These are phyloP conservation scores for Aspergillus fijiensis DNA, from an alignment of 2,329 filamentous ascomycete genomes.

Conservation along the genomic window DNA sequence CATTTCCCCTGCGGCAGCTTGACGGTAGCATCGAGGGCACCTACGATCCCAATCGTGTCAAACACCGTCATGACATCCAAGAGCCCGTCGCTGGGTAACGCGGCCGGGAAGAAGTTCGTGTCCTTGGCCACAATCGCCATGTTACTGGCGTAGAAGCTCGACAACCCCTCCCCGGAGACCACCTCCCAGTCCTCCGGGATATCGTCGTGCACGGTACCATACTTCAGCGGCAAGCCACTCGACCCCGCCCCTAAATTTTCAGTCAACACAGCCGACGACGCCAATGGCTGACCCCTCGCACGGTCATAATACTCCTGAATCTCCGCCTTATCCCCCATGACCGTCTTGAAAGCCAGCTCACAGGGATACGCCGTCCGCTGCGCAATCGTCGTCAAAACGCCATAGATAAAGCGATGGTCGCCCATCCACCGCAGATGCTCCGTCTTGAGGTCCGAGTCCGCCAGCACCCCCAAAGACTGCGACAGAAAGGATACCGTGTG, in stretches of 20 bases:
- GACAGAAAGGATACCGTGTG: slow-evolving; percentile 83
- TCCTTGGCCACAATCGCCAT: slow-evolving; percentile 89
- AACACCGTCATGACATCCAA: slow-evolving; percentile 80
- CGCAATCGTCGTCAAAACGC: slow-evolving; percentile 73
- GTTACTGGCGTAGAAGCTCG: slow-evolving; percentile 92
- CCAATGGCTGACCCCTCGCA: neutral
- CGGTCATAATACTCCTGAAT: slow-evolving; percentile 32
- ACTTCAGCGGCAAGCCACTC: slow-evolving; percentile 68
- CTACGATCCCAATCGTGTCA: slow-evolving; percentile 67
- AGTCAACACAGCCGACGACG: neutral
- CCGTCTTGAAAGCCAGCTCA: slow-evolving; percentile 80
- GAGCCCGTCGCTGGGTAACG: slow-evolving; percentile 76
- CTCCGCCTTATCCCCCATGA: slow-evolving; percentile 66
- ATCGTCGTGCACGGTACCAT: slow-evolving; percentile 74
- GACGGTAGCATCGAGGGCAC: slow-evolving; percentile 66
- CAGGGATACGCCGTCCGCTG: slow-evolving; percentile 79
- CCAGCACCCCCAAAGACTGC: slow-evolving; percentile 82
- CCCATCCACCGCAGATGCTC: slow-evolving; percentile 94
- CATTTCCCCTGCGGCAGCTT: slow-evolving; percentile 70
- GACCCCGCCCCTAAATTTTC: neutral
- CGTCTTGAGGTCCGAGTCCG: slow-evolving; percentile 83
- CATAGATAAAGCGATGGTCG: slow-evolving; percentile 74
- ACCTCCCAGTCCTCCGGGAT: slow-evolving; percentile 75
- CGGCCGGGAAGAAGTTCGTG: slow-evolving; percentile 77
- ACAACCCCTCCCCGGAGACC: slow-evolving; percentile 72